Conservation (phyloP, 306 rosid genomes). For the Vigna reflexopilosa region DNA sequence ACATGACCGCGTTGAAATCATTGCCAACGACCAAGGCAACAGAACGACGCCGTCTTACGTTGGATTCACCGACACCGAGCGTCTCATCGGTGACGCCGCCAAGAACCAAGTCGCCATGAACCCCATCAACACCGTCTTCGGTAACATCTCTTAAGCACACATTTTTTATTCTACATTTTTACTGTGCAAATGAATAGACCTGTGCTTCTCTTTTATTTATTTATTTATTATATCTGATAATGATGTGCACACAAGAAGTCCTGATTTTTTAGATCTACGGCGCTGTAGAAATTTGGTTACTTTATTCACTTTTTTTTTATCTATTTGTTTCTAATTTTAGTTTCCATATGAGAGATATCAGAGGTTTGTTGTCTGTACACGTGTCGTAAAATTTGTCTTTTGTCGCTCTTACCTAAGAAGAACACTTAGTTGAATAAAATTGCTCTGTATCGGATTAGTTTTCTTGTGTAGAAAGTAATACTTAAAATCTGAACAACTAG, state of each 20-base stretch:
- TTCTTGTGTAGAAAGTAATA: neutral
- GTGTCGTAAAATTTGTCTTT: too few species aligned
- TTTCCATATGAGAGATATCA: too few species aligned
- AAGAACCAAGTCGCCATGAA: conserved; percentile 28
- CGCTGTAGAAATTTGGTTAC: neutral
- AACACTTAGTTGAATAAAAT: neutral
- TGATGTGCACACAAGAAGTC: neutral
- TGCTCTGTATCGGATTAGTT: neutral
- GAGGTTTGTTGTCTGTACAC: neutral
- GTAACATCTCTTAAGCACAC: neutral
- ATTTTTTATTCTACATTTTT: neutral
- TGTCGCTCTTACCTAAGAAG: neutral
- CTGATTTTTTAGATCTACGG: neutral
- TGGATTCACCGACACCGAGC: conserved; percentile 5
- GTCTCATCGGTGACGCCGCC: conserved; percentile 16
- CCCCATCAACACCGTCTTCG: conserved; percentile 24
- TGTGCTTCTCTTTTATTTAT: neutral
- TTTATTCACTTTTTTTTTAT: neutral
- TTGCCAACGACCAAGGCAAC: conserved; percentile 16
- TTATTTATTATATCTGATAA: neutral
- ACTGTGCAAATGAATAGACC: neutral
- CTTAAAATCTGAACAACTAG: too few species aligned
- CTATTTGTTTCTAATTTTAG: neutral
- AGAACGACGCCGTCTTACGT: conserved; percentile 28
- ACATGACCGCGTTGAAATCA: conserved; percentile 24